A percentile compares a stretch with the other conserved stretches of the same genome.
phyloP scores from a whole-genome alignment of 225 moss, liverwort and hornwort genomes.

The Rhytidiadelphus loreus region DNA sequence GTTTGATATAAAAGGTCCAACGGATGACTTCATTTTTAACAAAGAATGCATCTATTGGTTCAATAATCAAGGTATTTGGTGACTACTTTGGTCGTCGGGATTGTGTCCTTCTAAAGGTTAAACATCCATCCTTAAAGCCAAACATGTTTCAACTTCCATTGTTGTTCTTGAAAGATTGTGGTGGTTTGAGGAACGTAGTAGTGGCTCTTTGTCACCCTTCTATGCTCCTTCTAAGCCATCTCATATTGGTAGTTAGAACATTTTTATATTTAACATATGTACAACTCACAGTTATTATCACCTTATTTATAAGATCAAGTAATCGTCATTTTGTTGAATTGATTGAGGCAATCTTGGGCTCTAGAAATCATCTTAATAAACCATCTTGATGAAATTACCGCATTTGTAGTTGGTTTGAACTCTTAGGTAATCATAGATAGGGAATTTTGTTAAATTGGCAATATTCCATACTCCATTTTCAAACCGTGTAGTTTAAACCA shows the following conservation, averaged over 20 bases:
- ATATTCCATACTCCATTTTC: too few relatives aligned
- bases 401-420: too few relatives aligned
- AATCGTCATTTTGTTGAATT: background rate
- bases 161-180: background rate
- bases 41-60: background rate
- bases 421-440: too few relatives aligned
- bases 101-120: rapidly evolving
- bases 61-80: background rate
- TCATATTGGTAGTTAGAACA: background rate
- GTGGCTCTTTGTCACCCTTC: too few relatives aligned
- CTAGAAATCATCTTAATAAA: background rate
- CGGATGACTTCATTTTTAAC: background rate
- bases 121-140: background rate
- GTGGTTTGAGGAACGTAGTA: background rate
- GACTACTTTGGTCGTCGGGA: background rate
- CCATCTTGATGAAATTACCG: too few relatives aligned
- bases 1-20: background rate
- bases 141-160: background rate
- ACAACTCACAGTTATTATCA: rapidly evolving
- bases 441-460: too few relatives aligned
- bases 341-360: rapidly evolving
- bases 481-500: too few relatives aligned
- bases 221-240: too few relatives aligned
- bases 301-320: background rate
- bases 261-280: background rate